Evolutionary conservation across 2,329 filamentous ascomycete species (phyloP).

Genomic region (Cercospora nicotianae): DNA sequence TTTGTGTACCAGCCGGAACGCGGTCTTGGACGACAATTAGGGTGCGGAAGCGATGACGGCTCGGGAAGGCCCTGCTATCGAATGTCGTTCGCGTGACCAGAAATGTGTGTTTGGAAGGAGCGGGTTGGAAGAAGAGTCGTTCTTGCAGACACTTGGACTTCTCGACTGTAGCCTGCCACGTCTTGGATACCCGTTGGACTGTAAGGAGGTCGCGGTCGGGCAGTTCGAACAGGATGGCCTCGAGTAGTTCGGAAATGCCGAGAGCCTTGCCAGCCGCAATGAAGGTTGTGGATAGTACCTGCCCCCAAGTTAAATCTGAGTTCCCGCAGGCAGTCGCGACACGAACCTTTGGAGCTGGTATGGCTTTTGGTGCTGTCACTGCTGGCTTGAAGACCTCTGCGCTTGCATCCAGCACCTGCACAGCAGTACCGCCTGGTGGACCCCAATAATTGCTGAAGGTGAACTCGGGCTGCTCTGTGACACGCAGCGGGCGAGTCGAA

Average conservation of each 20-base stretch:
- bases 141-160: not conserved
- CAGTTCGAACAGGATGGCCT: constrained; percentile 15
- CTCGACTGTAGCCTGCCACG: constrained; percentile 4
- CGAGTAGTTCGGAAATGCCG: constrained; percentile 20
- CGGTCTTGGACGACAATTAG: not conserved
- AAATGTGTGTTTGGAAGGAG: not conserved
- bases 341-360: not conserved
- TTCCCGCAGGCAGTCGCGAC: not conserved
- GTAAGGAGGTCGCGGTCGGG: not conserved
- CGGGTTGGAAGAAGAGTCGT: constrained; percentile 9
- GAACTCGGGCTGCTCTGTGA: not conserved
- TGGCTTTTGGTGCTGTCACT: not conserved
- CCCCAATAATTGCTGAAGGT: not conserved
- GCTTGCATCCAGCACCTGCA: not conserved
- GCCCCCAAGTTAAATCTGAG: not conserved
- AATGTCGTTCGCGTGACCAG: not conserved
- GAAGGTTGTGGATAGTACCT: not conserved
- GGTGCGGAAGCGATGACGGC: not conserved
- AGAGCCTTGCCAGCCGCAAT: constrained; percentile 14
- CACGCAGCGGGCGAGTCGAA: not conserved
- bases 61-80: not conserved
- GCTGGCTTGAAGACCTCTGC: not conserved
- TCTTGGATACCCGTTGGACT: constrained; percentile 8
- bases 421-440: not conserved
- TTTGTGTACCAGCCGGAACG: not conserved